phyloP scores from a whole-genome alignment of 169 alveolate genomes.

The Eimeria necatrix region DNA sequence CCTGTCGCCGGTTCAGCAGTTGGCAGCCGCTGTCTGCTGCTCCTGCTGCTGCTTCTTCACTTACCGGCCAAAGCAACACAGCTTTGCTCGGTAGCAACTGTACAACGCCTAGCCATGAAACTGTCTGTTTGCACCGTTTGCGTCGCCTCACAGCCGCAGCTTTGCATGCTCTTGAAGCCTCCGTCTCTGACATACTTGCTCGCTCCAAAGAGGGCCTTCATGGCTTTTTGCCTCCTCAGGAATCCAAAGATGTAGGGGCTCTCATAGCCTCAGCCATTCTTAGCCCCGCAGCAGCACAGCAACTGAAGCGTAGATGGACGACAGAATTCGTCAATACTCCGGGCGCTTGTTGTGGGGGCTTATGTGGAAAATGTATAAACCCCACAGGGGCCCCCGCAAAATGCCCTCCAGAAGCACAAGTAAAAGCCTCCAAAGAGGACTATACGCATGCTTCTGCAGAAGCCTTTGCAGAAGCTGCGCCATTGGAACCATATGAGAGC shows the following conservation, averaged over 20 bases:
- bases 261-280: conserved; percentile 1
- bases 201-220: not conserved
- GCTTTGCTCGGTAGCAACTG: not conserved
- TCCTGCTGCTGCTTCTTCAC: not conserved
- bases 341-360: conserved; percentile 28
- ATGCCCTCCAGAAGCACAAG: not conserved
- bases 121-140: conserved; percentile 11
- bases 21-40: not conserved
- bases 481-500: too few relatives aligned
- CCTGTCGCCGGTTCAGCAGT: not conserved
- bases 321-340: too few relatives aligned
- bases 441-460: not conserved
- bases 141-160: not conserved
- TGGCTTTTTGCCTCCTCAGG: not conserved
- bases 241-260: not conserved
- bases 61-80: not conserved
- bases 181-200: not conserved
- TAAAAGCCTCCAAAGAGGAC: not conserved
- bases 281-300: not conserved
- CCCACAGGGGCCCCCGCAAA: conserved; percentile 20
- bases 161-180: not conserved
- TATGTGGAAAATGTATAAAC: not conserved
- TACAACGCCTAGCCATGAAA: not conserved
- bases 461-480: not conserved
- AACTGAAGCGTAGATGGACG: not conserved